These are phyloP conservation scores for Rhodotorula sphaerocarpa DNA, from an alignment of 768 basidiomycete species.

Conservation along the genomic window DNA sequence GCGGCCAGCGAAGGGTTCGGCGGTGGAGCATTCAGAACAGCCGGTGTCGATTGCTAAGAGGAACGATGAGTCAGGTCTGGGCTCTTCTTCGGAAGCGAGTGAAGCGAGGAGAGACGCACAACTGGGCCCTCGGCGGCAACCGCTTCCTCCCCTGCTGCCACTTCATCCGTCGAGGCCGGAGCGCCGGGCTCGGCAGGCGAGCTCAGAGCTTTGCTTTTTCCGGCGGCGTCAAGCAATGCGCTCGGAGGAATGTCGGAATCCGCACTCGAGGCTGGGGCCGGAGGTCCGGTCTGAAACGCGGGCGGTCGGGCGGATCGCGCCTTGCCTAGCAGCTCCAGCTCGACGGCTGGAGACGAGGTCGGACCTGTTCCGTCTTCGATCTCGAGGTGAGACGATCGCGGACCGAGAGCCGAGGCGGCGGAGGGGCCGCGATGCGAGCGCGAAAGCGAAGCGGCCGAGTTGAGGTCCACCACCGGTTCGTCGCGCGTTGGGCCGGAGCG, in stretches of 20 bases:
- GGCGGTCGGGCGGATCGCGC: not conserved
- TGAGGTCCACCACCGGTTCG: no score
- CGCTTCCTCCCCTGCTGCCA: no score
- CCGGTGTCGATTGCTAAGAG: constrained; percentile 7
- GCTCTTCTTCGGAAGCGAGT: no score
- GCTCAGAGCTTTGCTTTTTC: not conserved
- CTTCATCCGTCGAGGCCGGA: no score
- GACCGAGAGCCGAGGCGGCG: not conserved
- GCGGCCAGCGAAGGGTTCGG: not conserved
- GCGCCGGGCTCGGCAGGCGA: no score
- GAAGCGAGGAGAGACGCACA: not conserved
- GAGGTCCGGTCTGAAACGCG: no score
- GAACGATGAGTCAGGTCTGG: no score
- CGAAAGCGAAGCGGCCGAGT: no score
- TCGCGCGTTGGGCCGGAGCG: no score
- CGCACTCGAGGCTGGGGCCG: not conserved
- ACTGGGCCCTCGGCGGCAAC: not conserved
- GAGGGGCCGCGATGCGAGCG: not conserved
- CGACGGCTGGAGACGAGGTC: constrained; percentile 12
- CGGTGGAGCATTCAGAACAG: not conserved
- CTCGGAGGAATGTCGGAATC: not conserved
- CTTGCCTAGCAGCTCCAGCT: not conserved
- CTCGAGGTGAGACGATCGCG: not conserved
- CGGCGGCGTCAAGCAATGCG: not conserved
- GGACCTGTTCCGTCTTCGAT: constrained; percentile 12